phyloP scores from a whole-genome alignment of 495 filamentous ascomycete genomes.

The Aspergillus sclerotioniger region DNA sequence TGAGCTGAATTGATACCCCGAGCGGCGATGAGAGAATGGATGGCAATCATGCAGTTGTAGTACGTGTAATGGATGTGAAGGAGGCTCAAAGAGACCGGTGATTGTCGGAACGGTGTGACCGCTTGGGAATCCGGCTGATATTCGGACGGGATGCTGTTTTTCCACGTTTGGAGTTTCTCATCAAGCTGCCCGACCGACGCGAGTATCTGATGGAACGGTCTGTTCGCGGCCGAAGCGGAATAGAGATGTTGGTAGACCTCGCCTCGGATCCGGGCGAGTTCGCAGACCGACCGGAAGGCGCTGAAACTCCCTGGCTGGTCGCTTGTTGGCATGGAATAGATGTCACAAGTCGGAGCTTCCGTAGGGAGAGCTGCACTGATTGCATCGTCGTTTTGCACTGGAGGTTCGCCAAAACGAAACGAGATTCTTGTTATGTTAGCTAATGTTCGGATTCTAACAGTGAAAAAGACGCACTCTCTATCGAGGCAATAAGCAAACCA shows the following conservation, averaged over 20 bases:
- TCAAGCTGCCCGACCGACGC: conserved; percentile 13
- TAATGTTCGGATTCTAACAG: not conserved
- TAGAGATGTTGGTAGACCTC: conserved; percentile 20
- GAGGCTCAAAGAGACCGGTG: conserved; percentile 7
- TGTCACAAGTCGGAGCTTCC: not conserved
- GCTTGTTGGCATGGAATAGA: conserved; percentile 8
- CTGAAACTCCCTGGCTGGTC: conserved; percentile 10
- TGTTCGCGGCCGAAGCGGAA: conserved; percentile 13
- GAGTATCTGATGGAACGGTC: conserved; percentile 15
- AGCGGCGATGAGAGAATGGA: conserved; percentile 15
- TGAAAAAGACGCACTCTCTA: conserved; percentile 15
- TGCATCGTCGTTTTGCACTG: conserved; percentile 17
- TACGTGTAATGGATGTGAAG: conserved; percentile 20
- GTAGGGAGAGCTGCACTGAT: conserved; percentile 11
- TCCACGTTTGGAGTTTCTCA: conserved; percentile 21
- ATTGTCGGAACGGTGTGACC: not conserved
- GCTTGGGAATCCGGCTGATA: conserved; percentile 14
- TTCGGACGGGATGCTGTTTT: conserved; percentile 13
- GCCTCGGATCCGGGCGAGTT: conserved; percentile 19
- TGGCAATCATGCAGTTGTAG: conserved; percentile 23
- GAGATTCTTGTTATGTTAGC: conserved; percentile 17
- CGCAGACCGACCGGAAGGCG: conserved; percentile 14
- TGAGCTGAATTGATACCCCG: conserved; percentile 5
- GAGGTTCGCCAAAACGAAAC: conserved; percentile 18
- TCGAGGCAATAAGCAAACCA: conserved; percentile 24